A percentile compares a stretch with the other conserved stretches of the same genome.
phyloP scores from a whole-genome alignment of 345 rosid species.

The Salix udensis region DNA sequence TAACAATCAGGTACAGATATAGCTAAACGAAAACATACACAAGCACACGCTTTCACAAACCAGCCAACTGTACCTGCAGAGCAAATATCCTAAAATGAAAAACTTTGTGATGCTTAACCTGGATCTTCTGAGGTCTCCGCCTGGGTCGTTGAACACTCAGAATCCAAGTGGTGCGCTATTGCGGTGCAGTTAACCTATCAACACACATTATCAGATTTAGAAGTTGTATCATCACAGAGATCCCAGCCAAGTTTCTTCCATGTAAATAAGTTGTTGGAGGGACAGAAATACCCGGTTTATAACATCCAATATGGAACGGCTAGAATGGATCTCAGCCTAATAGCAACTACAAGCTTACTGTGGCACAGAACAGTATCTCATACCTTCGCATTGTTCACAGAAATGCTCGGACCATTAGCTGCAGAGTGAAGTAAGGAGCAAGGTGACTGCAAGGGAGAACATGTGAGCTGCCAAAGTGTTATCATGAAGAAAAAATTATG shows the following conservation, averaged over 20 bases:
- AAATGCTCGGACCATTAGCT: constrained; percentile 24
- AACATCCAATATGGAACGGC: neutral
- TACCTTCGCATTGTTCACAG: constrained; percentile 31
- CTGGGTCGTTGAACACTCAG: constrained; percentile 53
- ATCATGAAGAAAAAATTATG: neutral
- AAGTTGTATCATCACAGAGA: neutral
- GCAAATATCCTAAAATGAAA: constrained; percentile 6
- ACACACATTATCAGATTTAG: neutral
- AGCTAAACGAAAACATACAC: neutral
- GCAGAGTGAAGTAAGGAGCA: constrained; percentile 34
- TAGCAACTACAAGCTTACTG: neutral
- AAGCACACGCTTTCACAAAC: neutral
- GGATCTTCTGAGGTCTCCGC: constrained; percentile 24
- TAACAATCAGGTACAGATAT: neutral
- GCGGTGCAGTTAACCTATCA: constrained; percentile 34
- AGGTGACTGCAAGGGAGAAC: constrained; percentile 29
- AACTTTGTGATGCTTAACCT: constrained; percentile 13
- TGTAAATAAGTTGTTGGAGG: neutral
- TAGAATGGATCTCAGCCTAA: neutral
- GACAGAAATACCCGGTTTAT: neutral
- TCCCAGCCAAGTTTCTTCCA: neutral
- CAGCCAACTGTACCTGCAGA: neutral
- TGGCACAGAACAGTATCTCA: neutral
- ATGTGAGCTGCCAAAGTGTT: constrained; percentile 17
- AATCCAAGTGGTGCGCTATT: constrained; percentile 33